Percentiles rank a stretch among this genome's conserved stretches.
These are phyloP conservation scores for Sphagnum tenellum DNA, from an alignment of 225 moss, liverwort and hornwort species.

Conservation along the genomic window DNA sequence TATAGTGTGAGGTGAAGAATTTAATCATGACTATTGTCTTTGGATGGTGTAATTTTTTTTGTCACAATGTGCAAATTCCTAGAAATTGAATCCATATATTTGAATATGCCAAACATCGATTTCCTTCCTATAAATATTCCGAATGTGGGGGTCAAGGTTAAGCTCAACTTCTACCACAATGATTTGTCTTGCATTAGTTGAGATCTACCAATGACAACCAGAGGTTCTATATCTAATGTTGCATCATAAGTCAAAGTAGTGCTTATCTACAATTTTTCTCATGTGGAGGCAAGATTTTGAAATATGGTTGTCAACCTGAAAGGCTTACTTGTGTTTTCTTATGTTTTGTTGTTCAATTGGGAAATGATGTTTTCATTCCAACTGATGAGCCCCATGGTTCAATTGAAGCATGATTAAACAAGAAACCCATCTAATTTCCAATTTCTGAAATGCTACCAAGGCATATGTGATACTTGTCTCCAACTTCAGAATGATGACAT, in stretches of 20 bases:
- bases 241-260: too few species aligned
- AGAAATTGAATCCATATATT: conserved; percentile 64
- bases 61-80: conserved; percentile 43
- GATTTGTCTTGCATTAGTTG: too few species aligned
- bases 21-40: too few species aligned
- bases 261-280: neutral
- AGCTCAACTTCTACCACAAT: neutral
- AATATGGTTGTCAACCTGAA: neutral
- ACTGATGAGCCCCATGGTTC: conserved; percentile 96
- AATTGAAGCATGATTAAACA: conserved; percentile 81
- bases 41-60: conserved; percentile 1
- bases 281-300: neutral
- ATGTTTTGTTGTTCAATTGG: conserved; percentile 47
- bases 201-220: too few species aligned
- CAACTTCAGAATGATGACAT: too few species aligned
- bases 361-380: conserved; percentile 78
- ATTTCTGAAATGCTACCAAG: too few species aligned
- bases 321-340: too few species aligned
- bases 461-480: too few species aligned
- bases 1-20: too few species aligned
- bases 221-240: too few species aligned
- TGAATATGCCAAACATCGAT: conserved; percentile 94
- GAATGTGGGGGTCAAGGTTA: conserved; percentile 65
- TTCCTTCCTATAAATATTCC: conserved; percentile 82
- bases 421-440: conserved; percentile 69